Percentiles rank a stretch among this genome's conserved stretches.
These are phyloP conservation scores for Pistacia atlantica DNA, from an alignment of 345 rosid species.

Conservation along the genomic window DNA sequence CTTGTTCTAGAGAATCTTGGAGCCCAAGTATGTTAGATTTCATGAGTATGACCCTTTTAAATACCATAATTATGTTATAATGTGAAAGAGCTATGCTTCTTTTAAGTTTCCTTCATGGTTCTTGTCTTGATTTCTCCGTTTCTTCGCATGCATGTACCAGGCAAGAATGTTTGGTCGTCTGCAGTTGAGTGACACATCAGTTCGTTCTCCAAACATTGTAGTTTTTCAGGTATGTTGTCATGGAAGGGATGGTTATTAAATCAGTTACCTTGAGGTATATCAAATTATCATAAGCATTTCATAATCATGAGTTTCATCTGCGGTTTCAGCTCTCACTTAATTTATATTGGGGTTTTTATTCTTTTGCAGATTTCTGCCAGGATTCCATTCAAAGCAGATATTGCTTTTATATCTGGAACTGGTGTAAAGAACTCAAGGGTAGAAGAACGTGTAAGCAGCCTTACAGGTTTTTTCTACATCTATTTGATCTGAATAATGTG, in stretches of 20 bases:
- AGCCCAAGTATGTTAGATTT: conserved; percentile 50
- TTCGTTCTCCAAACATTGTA: conserved; percentile 60
- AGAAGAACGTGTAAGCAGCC: conserved; percentile 61
- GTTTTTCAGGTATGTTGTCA: conserved; percentile 70
- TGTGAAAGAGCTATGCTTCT: conserved; percentile 7
- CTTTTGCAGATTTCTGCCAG: conserved; percentile 62
- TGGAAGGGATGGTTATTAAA: not conserved
- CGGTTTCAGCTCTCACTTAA: conserved; percentile 1
- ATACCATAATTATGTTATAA: conserved; percentile 14
- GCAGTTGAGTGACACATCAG: conserved; percentile 65
- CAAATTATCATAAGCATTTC: conserved; percentile 17
- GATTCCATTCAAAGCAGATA: conserved; percentile 65
- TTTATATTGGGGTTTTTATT: conserved; percentile 20
- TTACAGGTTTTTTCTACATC: conserved; percentile 60
- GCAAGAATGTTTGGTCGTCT: conserved; percentile 44
- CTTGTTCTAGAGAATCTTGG: conserved; percentile 67
- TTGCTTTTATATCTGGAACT: conserved; percentile 73
- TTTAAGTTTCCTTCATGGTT: conserved; percentile 16
- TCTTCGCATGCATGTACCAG: conserved; percentile 34
- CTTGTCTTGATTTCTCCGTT: conserved; percentile 11
- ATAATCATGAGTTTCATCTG: conserved; percentile 9
- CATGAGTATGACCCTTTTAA: conserved; percentile 1
- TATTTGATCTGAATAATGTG: conserved; percentile 12
- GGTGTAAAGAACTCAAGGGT: conserved; percentile 35
- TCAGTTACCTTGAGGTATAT: conserved; percentile 2